Evolutionary conservation across 768 basidiomycete species (phyloP).

Genomic region (Boletus sensibilis): DNA sequence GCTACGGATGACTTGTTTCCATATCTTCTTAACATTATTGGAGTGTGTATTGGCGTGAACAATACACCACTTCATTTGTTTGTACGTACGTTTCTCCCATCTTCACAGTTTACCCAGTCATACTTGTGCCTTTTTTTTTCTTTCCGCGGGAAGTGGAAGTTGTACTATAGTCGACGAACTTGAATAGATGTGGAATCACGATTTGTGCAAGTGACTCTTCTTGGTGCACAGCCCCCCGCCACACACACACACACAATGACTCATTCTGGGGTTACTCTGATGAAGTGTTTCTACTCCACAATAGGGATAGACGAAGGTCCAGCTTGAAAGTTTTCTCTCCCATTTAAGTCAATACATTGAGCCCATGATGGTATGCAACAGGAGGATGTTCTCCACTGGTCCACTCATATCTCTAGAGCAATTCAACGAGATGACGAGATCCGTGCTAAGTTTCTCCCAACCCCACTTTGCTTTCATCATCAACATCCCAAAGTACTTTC

Average conservation of each 20-base stretch:
- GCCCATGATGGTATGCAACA: neutral
- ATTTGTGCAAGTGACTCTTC: neutral
- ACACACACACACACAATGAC: too few species aligned
- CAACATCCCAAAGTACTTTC: slow-evolving; percentile 3
- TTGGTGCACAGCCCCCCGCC: too few species aligned
- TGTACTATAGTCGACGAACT: slow-evolving; percentile 14
- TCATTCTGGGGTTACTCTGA: too few species aligned
- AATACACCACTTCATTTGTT: slow-evolving; percentile 12
- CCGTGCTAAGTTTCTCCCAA: slow-evolving; percentile 6
- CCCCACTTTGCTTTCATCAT: slow-evolving; percentile 9
- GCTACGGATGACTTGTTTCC: slow-evolving; percentile 16
- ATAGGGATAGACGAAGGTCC: too few species aligned
- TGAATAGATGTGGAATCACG: slow-evolving; percentile 10
- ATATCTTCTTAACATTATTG: slow-evolving; percentile 28
- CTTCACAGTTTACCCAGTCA: neutral
- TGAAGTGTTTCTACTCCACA: too few species aligned
- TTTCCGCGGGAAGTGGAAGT: neutral
- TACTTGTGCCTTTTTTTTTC: neutral
- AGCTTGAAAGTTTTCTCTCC: too few species aligned
- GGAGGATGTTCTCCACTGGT: neutral
- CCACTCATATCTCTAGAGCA: neutral
- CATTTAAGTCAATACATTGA: neutral
- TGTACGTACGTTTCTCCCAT: slow-evolving; percentile 18
- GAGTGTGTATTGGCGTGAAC: slow-evolving; percentile 8
- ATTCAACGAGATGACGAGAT: slow-evolving; percentile 3